Evolutionary conservation across 768 basidiomycete genomes (phyloP), one percentile per base, ranked within the genome.

Genomic region (Piloderma croceum): DNA sequence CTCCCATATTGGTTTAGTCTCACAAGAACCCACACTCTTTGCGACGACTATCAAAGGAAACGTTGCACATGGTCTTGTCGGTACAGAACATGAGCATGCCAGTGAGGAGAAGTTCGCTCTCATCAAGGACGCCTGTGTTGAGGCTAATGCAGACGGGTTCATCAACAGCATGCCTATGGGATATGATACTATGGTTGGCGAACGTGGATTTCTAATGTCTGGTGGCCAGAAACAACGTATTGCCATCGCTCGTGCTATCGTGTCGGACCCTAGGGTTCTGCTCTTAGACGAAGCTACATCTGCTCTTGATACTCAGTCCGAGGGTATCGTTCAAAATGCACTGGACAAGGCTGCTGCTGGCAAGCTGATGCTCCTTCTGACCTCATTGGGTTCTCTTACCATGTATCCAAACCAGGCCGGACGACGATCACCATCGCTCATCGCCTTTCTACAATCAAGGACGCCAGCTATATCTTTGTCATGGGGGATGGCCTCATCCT

Each of bases 221-320:
- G 89, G 90, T 42, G 88, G 88, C n/a, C 89, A 90, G 65, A 90
- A 90, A 60, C 79, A 93, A 54, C 86, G 90, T 53, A 70, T 91
- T 27, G 90, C 90, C 3, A 93, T 92, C 52, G 90, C 90, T 24
- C 81, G 88, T 35, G 87, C 88, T 5, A 89, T 90, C 51, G 88
- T 91, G 34, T 90, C 87, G 3, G 84, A 92, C 59, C 90, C 90
- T 3, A 71, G 77, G 24, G 85, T 94, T 43, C 64, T 94, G 17
- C 71, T 94, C n/a, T 74, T 93, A 34, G 90, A 93, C 45, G 90
- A 93, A 49, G 88, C 85, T 10, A 92, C 90, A 2, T 81, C 79
- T 47, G 90, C 90, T 24, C 71, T 92, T n/a, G 90, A 92, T 62
- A 89, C 89, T 0, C 86, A 85, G 50, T 86, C 85, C 3, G 81